Conservation (phyloP, 2,329 filamentous ascomycete species). For the Fusarium lyarnte region DNA sequence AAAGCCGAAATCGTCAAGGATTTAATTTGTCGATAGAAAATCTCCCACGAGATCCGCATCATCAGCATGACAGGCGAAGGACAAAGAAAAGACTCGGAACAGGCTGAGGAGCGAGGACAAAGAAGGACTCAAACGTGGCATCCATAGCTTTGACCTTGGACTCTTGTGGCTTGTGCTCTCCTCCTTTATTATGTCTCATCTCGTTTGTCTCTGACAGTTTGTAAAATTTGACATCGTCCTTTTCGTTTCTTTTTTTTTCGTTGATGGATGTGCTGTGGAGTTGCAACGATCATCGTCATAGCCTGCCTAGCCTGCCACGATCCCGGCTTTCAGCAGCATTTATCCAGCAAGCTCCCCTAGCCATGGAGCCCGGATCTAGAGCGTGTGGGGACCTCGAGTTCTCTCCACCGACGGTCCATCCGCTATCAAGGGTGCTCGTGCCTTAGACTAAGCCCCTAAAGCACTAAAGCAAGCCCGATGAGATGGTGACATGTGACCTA, state of each 20-base stretch:
- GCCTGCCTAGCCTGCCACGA: background rate
- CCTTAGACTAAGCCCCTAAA: conserved; percentile 9
- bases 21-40: conserved; percentile 1
- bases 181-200: conserved; percentile 13
- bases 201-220: conserved; percentile 14
- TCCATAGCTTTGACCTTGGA: background rate
- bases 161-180: conserved; percentile 17
- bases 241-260: conserved; percentile 9
- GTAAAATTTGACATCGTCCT: conserved; percentile 7
- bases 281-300: conserved; percentile 26
- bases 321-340: conserved; percentile 6
- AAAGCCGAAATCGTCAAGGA: background rate
- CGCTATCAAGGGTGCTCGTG: conserved; percentile 9
- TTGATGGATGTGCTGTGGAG: conserved; percentile 7
- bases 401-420: background rate
- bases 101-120: background rate
- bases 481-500: conserved; percentile 23
- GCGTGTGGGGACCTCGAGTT: conserved; percentile 20
- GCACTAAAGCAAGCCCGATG: conserved; percentile 22
- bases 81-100: background rate
- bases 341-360: background rate
- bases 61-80: background rate
- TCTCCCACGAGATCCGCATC: background rate
- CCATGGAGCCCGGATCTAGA: conserved; percentile 3
- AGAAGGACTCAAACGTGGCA: background rate